These are phyloP conservation scores for Buddleja alternifolia DNA, from an alignment of 257 asterid species.

Conservation along the genomic window DNA sequence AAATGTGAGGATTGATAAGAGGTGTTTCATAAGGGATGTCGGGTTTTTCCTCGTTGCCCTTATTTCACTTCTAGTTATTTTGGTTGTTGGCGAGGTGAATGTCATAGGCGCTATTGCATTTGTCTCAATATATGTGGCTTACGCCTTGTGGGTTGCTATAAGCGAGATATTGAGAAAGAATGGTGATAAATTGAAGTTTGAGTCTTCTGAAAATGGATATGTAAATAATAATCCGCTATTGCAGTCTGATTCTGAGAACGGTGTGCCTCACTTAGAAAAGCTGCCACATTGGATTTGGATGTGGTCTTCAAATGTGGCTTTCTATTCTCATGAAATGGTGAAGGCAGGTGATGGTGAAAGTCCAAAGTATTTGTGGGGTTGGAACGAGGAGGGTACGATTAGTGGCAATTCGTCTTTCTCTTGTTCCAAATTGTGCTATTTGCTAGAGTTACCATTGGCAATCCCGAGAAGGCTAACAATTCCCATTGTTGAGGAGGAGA, in stretches of 20 bases:
- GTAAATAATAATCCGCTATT: slow-evolving; percentile 20
- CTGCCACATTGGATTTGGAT: slow-evolving; percentile 70
- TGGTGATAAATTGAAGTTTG: slow-evolving; percentile 39
- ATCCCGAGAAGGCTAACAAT: slow-evolving; percentile 70
- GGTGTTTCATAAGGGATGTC: slow-evolving; percentile 72
- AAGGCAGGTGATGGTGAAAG: slow-evolving; percentile 25
- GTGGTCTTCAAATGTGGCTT: slow-evolving; percentile 61
- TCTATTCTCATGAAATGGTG: slow-evolving; percentile 54
- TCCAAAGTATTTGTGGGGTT: slow-evolving; percentile 56
- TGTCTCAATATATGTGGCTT: slow-evolving; percentile 57
- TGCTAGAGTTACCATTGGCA: slow-evolving; percentile 60
- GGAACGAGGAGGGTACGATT: slow-evolving; percentile 52
- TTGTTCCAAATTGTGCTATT: slow-evolving; percentile 50
- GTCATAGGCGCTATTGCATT: slow-evolving; percentile 64
- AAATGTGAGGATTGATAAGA: slow-evolving; percentile 65
- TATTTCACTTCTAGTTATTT: slow-evolving; percentile 43
- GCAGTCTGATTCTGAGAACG: slow-evolving; percentile 34
- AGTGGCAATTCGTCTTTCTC: slow-evolving; percentile 31
- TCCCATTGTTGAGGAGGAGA: slow-evolving; percentile 73
- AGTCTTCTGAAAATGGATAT: not conserved
- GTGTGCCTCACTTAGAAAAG: slow-evolving; percentile 42
- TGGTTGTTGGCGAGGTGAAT: slow-evolving; percentile 62
- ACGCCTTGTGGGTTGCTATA: slow-evolving; percentile 57
- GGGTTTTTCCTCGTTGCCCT: slow-evolving; percentile 58
- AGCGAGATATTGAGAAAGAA: slow-evolving; percentile 50